Conservation (phyloP, 2,329 filamentous ascomycete genomes). For the Parascedosporium putredinis region DNA sequence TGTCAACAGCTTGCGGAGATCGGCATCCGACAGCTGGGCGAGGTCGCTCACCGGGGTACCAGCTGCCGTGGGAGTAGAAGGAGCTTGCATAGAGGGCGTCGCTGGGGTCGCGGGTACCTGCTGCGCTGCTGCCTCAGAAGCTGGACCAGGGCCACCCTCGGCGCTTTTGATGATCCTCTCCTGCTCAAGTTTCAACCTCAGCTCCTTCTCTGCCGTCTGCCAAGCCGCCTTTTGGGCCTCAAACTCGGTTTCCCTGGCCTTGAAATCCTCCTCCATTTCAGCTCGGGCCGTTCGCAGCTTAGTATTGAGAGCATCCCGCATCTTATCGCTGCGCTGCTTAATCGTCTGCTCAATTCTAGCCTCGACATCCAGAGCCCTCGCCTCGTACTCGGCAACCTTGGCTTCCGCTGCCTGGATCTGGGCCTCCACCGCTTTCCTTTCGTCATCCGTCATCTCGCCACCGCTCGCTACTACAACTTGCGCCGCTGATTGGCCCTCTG, state of each 20-base stretch:
- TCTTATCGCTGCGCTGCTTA: conserved; percentile 56
- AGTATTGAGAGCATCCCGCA: conserved; percentile 58
- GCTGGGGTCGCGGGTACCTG: conserved; percentile 12
- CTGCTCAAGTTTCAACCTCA: conserved; percentile 43
- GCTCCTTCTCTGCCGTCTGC: conserved; percentile 41
- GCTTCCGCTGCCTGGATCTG: conserved; percentile 50
- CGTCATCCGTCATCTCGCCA: conserved; percentile 40
- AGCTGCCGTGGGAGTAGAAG: conserved; percentile 25
- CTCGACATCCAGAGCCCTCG: conserved; percentile 54
- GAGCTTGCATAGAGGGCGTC: conserved; percentile 26
- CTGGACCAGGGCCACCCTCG: conserved; percentile 27
- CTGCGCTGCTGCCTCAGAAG: conserved; percentile 11
- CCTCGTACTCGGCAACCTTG: conserved; percentile 53
- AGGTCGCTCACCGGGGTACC: conserved; percentile 28
- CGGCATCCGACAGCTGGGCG: conserved; percentile 40
- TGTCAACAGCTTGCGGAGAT: conserved; percentile 45
- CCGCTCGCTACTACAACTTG: conserved; percentile 15
- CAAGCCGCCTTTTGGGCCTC: conserved; percentile 17
- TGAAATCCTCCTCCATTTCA: conserved; percentile 39
- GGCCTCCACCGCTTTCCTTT: conserved; percentile 51
- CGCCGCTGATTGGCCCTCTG: conserved; percentile 12
- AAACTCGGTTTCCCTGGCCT: conserved; percentile 17
- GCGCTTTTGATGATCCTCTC: conserved; percentile 53
- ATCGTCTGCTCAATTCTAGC: conserved; percentile 48
- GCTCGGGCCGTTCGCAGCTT: conserved; percentile 58